Base-by-base conservation (phyloP, 2,329 filamentous ascomycete species). In the Fusarium stilboides region DNA sequence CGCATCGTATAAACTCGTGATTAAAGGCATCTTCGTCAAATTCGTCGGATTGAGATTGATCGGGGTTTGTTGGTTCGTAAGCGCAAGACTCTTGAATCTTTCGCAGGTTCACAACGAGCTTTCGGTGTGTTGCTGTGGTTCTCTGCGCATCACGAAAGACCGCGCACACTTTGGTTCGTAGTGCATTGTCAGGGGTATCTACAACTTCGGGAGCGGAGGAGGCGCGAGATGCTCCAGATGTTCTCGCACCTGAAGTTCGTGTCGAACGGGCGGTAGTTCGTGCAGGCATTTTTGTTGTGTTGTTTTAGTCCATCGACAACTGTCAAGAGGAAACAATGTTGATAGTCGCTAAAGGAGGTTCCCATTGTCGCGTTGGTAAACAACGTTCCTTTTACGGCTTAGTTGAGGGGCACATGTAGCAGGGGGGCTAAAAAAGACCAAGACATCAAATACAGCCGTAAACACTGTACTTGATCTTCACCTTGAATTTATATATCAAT, bases 11-110 rank as follows among this genome's bases (percentile, higher is more conserved):
- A 59, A 98, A 89, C 78, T 99, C 95, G 28, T 85, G 83, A 75
- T 96, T 97, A 83, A 99, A 98, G 60, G 96, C 91, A 49, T 91
- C 87, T 78, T 97, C 94, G 44, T 93, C 90, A 67, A 94, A 92
- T 13, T 94, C 91, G 70, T 90, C 87, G 13, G 86, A 82, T 13
- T 84, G 78, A 5, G 78, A 72, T 75, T 87, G 87, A 67, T 85
- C 88, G 26, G 81, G 80, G 65, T 80, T 84, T 34, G 81, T 84
- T 19, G 84, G 88, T 71, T 90, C 88, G 73, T 91, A 91, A 76
- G 88, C 90, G 81, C 94, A 97, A 37, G 91, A 86, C 77, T 98
- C 95, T 75, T 98, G 95, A 43, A 97, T 87, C 80, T 97, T 98
- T 68, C 95, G 90, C 64, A 99, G 83, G 50, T 90, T 94, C 63